phyloP scores from a whole-genome alignment of 129 eudicot species.

The Smallanthus sonchifolius region DNA sequence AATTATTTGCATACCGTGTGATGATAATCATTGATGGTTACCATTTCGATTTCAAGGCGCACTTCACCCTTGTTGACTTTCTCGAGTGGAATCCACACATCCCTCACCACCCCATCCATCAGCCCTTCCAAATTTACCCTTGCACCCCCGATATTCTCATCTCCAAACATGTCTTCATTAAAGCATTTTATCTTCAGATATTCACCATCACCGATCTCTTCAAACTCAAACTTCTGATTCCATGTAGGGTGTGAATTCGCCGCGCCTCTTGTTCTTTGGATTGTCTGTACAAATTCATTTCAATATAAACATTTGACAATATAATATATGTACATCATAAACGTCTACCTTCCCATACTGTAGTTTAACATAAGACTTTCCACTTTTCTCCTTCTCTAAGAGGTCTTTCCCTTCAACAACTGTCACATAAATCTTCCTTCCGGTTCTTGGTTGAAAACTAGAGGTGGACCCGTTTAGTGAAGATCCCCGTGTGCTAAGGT shows the following conservation, averaged over 20 bases:
- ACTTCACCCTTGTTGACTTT: constrained; percentile 89
- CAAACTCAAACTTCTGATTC: constrained; percentile 92
- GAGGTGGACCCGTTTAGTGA: constrained; percentile 46
- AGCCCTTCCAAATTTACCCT: constrained; percentile 90
- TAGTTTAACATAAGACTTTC: constrained; percentile 72
- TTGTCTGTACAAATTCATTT: constrained; percentile 36
- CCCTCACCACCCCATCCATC: constrained; percentile 68
- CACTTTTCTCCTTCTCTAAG: constrained; percentile 58
- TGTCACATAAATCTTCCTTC: constrained; percentile 75
- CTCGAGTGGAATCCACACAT: constrained; percentile 85
- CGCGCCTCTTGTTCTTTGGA: constrained; percentile 56
- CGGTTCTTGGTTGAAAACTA: constrained; percentile 56
- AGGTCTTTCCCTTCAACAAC: constrained; percentile 85
- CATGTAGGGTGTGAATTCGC: constrained; percentile 58
- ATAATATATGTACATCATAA: not conserved
- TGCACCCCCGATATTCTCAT: constrained; percentile 93
- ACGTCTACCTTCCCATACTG: constrained; percentile 87
- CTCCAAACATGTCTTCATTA: constrained; percentile 67
- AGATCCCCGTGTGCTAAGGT: constrained; percentile 41
- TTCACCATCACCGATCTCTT: constrained; percentile 78
- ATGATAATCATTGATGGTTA: constrained; percentile 40
- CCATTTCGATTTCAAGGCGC: constrained; percentile 69
- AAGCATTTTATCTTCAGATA: constrained; percentile 75
- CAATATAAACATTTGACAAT: not conserved
- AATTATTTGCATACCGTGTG: constrained; percentile 42